phyloP scores from a whole-genome alignment of 768 basidiomycete species.

The Russula abietina region DNA sequence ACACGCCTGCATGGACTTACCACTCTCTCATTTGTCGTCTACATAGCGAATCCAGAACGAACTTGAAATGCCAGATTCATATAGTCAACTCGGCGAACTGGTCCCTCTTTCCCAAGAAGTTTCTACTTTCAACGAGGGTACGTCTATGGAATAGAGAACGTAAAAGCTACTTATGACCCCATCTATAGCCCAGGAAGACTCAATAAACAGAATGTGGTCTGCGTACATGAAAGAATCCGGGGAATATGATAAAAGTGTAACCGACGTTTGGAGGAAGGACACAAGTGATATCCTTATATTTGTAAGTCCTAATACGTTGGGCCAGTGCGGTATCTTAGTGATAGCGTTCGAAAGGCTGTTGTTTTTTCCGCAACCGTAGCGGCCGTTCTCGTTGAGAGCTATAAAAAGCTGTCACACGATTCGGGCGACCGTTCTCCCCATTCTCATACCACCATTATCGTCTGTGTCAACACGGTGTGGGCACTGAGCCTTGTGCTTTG shows the following conservation, averaged over 20 bases:
- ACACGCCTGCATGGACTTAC: neutral
- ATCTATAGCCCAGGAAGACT: neutral
- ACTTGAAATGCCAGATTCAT: conserved; percentile 8
- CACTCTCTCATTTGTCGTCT: neutral
- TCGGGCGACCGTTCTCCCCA: neutral
- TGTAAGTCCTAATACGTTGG: conserved; percentile 10
- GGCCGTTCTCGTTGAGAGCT: conserved; percentile 24
- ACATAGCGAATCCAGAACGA: neutral
- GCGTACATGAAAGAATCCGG: conserved; percentile 11
- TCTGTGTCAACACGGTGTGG: conserved; percentile 22
- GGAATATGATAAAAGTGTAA: conserved; percentile 12
- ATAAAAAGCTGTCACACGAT: conserved; percentile 19
- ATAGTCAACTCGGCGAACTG: neutral
- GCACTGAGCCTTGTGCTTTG: conserved; percentile 19
- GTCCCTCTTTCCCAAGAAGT: neutral
- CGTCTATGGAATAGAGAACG: neutral
- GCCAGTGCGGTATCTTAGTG: neutral
- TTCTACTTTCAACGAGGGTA: neutral
- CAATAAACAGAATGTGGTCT: conserved; percentile 19
- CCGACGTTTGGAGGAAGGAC: conserved; percentile 20
- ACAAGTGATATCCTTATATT: conserved; percentile 18
- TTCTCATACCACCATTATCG: neutral
- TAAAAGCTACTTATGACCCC: neutral
- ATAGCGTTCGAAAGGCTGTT: conserved; percentile 17
- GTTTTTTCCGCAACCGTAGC: conserved; percentile 25